A percentile compares a stretch with the other conserved stretches of the same genome.
These are phyloP conservation scores for Pyrus betulifolia DNA, from an alignment of 306 rosid species.

Conservation along the genomic window DNA sequence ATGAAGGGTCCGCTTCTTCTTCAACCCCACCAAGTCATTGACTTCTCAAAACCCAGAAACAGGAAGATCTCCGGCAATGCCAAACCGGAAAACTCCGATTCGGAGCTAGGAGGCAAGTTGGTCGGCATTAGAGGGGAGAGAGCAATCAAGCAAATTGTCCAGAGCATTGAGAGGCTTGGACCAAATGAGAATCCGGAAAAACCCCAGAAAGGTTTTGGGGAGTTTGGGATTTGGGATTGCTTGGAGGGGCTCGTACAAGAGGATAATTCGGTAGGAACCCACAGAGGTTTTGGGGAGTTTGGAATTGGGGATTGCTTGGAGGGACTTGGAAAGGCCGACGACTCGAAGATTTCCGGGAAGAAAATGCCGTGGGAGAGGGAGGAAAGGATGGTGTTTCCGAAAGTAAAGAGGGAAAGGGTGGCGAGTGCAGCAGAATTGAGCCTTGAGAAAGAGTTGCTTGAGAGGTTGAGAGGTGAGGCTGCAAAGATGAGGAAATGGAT, in stretches of 20 bases:
- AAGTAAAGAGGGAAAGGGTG: constrained; percentile 38
- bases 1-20: constrained; percentile 58
- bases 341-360: constrained; percentile 20
- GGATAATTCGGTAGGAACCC: constrained; percentile 18
- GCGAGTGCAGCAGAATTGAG: constrained; percentile 45
- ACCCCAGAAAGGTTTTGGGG: constrained; percentile 17
- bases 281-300: constrained; percentile 15
- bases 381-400: constrained; percentile 31
- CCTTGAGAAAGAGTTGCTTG: constrained; percentile 52
- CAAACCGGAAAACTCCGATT: constrained; percentile 13
- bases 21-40: constrained; percentile 38
- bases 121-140: constrained; percentile 42
- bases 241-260: constrained; percentile 20
- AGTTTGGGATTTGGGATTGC: constrained; percentile 25
- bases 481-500: constrained; percentile 57
- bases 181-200: constrained; percentile 6
- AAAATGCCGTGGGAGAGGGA: constrained; percentile 87
- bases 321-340: constrained; percentile 16
- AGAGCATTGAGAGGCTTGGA: constrained; percentile 44
- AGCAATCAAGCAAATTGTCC: constrained; percentile 41
- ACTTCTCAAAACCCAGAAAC: constrained; percentile 32
- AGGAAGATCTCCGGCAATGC: constrained; percentile 6
- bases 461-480: constrained; percentile 64
- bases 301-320: constrained; percentile 40
- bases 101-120: constrained; percentile 30